Conservation (phyloP, 768 basidiomycete genomes). For the Kwoniella shandongensis region DNA sequence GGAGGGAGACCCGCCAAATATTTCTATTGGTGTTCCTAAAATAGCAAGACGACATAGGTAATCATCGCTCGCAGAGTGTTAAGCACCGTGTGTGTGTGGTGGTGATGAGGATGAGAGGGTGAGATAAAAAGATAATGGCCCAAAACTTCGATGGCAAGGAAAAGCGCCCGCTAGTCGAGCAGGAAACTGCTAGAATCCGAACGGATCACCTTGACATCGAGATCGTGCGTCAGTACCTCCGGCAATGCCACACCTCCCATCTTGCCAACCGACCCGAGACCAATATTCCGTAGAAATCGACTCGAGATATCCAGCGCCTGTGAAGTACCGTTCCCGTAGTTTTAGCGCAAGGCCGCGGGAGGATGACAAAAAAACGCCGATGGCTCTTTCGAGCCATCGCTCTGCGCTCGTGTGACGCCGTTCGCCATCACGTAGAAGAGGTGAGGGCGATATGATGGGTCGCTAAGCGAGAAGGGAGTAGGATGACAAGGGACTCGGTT, state of each 20-base stretch:
- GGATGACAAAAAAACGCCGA: constrained; percentile 52
- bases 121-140: constrained; percentile 17
- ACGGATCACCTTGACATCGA: too few relatives aligned
- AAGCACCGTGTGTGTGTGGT: constrained; percentile 63
- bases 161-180: neutral
- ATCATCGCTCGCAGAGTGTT: constrained; percentile 76
- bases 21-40: constrained; percentile 87
- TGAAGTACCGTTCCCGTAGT: constrained; percentile 48
- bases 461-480: constrained; percentile 25
- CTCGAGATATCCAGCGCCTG: constrained; percentile 42
- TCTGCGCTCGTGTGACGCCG: constrained; percentile 28
- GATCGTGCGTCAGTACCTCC: neutral
- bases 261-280: neutral
- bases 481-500: neutral
- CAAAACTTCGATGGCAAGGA: constrained; percentile 8
- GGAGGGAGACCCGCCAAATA: constrained; percentile 35
- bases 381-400: constrained; percentile 11
- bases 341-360: constrained; percentile 22
- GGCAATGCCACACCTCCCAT: neutral
- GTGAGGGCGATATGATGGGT: constrained; percentile 24
- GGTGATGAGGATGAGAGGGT: constrained; percentile 7
- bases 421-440: constrained; percentile 31
- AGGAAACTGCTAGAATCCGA: too few relatives aligned
- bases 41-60: constrained; percentile 84
- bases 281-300: too few relatives aligned